phyloP scores from a whole-genome alignment of 1,284 basidiomycete genomes.

The Pseudozyma thailandica region DNA sequence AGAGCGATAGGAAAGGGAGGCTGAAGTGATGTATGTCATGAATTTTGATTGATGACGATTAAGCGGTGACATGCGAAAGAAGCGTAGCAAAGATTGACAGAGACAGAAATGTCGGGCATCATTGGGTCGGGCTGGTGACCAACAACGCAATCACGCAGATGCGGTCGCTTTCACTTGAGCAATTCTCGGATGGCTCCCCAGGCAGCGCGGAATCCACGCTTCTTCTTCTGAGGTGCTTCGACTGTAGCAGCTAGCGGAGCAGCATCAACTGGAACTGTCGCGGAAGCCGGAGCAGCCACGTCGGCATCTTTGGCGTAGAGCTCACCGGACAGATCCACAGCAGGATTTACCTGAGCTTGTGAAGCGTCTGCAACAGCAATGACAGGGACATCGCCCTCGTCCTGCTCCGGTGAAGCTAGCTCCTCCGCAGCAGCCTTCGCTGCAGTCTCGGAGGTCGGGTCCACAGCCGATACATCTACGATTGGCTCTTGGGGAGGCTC shows the following conservation, averaged over 20 bases:
- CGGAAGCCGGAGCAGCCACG: not conserved
- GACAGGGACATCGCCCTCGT: not conserved
- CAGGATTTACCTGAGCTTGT: not conserved
- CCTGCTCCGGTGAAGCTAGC: no score
- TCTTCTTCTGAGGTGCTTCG: constrained; percentile 12
- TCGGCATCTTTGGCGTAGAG: constrained; percentile 16
- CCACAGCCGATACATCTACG: not conserved
- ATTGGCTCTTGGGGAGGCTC: not conserved
- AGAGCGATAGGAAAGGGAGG: no score
- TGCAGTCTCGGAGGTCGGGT: not conserved
- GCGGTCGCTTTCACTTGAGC: constrained; percentile 23
- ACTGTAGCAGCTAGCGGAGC: not conserved
- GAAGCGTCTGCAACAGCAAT: not conserved
- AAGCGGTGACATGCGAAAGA: no score
- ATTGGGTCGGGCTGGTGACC: no score
- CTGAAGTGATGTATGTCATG: no score
- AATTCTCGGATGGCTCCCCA: constrained; percentile 32
- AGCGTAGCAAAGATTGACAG: no score
- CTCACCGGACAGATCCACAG: constrained; percentile 21
- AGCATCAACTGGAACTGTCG: not conserved
- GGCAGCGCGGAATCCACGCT: constrained; percentile 28
- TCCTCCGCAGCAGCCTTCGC: not conserved
- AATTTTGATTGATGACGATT: no score
- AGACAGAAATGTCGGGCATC: no score
- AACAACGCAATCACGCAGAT: no score